Evolutionary conservation across 2,329 filamentous ascomycete genomes (phyloP).

Genomic region (Aspergillus fumigatus): DNA sequence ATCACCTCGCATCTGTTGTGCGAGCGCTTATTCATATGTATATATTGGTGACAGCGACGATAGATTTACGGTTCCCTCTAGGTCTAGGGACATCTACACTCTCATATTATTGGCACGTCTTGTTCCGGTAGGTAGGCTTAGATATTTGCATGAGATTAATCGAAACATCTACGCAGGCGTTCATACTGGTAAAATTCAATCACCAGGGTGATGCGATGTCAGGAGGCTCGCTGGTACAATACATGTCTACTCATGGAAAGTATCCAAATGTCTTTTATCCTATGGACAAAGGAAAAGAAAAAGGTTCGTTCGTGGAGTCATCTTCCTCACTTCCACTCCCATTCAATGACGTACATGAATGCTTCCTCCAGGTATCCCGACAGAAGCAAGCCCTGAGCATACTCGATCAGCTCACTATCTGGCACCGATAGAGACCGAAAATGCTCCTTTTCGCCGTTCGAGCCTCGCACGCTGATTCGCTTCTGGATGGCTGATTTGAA

Average conservation of each 20-base stretch:
- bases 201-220: too few species aligned
- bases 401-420: conserved; percentile 24
- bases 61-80: not conserved
- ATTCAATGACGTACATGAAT: conserved; percentile 32
- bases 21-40: not conserved
- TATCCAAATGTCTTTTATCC: too few species aligned
- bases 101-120: too few species aligned
- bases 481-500: conserved; percentile 22
- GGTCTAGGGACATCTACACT: too few species aligned
- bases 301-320: not conserved
- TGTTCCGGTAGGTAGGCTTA: too few species aligned
- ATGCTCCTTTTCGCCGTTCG: conserved; percentile 18
- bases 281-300: not conserved
- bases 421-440: conserved; percentile 20
- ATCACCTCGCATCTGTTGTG: not conserved
- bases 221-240: not conserved
- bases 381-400: conserved; percentile 24
- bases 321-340: conserved; percentile 18
- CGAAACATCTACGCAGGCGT: too few species aligned
- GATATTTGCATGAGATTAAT: too few species aligned
- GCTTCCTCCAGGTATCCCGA: conserved; percentile 23
- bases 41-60: not conserved
- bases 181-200: too few species aligned
- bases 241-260: not conserved
- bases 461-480: conserved; percentile 19